Conservation (phyloP, 169 alveolate species). For the Cryptosporidium xiaoi region DNA sequence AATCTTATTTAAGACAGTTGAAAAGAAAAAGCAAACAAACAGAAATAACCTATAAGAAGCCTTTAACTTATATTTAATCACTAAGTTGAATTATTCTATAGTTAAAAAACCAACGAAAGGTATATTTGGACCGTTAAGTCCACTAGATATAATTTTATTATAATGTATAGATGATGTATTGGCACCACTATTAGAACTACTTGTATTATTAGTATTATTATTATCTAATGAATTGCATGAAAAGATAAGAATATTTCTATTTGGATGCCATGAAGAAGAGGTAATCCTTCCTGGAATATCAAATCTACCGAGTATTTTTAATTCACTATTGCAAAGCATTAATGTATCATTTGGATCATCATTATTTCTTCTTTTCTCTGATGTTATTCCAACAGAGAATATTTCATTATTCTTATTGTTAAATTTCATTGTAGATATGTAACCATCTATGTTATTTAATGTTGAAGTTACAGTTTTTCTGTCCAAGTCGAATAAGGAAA, state of each 20-base stretch:
- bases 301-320: constrained; percentile 47
- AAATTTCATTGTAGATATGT: constrained; percentile 24
- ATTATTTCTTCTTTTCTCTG: constrained; percentile 34
- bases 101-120: constrained; percentile 68
- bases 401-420: constrained; percentile 25
- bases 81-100: neutral
- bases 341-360: constrained; percentile 44
- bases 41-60: too few relatives aligned
- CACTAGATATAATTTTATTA: constrained; percentile 50
- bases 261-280: constrained; percentile 66
- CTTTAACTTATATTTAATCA: too few relatives aligned
- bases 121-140: constrained; percentile 51
- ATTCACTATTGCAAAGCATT: constrained; percentile 1
- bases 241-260: constrained; percentile 28
- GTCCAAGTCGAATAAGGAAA: constrained; percentile 15
- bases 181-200: constrained; percentile 30
- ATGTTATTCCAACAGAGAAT: constrained; percentile 15
- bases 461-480: constrained; percentile 18
- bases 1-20: too few relatives aligned
- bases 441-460: constrained; percentile 44
- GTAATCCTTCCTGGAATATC: constrained; percentile 64
- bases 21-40: too few relatives aligned
- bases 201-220: constrained; percentile 4
- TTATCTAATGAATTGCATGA: constrained; percentile 52
- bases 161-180: constrained; percentile 44